phyloP scores from a whole-genome alignment of 2,329 filamentous ascomycete species.

The Diaporthe sp. region DNA sequence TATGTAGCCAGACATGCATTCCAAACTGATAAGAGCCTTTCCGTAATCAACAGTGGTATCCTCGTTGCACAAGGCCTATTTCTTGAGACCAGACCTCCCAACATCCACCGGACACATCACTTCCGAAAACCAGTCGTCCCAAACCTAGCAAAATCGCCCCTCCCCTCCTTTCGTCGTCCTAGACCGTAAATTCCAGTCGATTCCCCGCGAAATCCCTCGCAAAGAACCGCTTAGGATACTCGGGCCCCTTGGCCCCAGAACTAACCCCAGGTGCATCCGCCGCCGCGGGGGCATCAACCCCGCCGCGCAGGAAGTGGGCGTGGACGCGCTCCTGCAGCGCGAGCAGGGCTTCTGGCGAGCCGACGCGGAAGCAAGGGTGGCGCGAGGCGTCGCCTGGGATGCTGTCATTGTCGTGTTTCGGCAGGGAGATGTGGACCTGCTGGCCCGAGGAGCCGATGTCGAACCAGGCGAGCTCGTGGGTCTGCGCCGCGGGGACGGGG shows the following conservation, averaged over 20 bases:
- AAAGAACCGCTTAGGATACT: slow-evolving; percentile 74
- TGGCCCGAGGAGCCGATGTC: slow-evolving; percentile 67
- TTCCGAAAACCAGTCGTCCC: neutral
- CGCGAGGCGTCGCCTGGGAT: slow-evolving; percentile 53
- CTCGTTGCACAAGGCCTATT: neutral
- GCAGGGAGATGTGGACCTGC: slow-evolving; percentile 68
- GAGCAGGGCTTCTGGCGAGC: slow-evolving; percentile 59
- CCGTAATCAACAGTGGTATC: too few species aligned
- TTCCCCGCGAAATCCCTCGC: slow-evolving; percentile 70
- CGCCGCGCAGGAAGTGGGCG: slow-evolving; percentile 62
- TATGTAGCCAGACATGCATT: neutral
- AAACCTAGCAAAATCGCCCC: neutral
- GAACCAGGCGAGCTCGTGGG: slow-evolving; percentile 68
- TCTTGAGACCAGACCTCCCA: neutral
- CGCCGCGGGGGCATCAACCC: slow-evolving; percentile 61
- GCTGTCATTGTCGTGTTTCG: slow-evolving; percentile 49
- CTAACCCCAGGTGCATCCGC: slow-evolving; percentile 66
- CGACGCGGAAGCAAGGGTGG: slow-evolving; percentile 71
- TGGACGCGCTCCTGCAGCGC: slow-evolving; percentile 62
- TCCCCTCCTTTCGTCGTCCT: neutral
- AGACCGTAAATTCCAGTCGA: slow-evolving; percentile 60
- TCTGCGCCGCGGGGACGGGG: slow-evolving; percentile 65
- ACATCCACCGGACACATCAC: neutral
- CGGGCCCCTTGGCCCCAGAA: slow-evolving; percentile 62
- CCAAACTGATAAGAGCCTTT: neutral